Conservation (phyloP, 306 rosid genomes). For the Vachellia collinsii region DNA sequence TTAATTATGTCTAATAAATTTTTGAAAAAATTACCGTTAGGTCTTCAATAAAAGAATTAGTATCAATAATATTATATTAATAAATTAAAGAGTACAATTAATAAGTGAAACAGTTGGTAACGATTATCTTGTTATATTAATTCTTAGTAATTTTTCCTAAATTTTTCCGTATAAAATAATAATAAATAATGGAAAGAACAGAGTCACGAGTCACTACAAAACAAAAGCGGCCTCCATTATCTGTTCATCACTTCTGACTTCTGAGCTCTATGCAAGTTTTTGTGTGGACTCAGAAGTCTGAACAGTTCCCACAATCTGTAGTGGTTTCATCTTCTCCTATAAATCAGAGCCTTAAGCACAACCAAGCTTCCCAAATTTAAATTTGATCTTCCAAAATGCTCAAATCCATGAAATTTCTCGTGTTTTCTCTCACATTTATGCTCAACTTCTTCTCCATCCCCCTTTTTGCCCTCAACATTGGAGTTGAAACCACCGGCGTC, state of each 20-base stretch:
- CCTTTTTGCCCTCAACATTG: constrained; percentile 54
- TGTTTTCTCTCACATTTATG: constrained; percentile 9
- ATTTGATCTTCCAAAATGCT: constrained; percentile 33
- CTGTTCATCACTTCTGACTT: background rate
- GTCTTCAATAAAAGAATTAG: too few species aligned
- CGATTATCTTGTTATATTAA: too few species aligned
- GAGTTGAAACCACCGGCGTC: constrained; percentile 52
- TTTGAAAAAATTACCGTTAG: too few species aligned
- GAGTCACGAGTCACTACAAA: constrained; percentile 34
- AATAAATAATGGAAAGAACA: background rate
- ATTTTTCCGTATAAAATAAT: background rate
- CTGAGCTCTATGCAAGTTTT: background rate
- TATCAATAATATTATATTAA: too few species aligned
- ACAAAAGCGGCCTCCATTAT: constrained; percentile 1
- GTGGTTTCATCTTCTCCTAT: background rate
- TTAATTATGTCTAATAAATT: too few species aligned
- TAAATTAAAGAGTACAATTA: too few species aligned
- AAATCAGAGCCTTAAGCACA: constrained; percentile 23
- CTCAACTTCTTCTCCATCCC: constrained; percentile 19
- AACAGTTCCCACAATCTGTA: background rate
- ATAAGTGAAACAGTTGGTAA: too few species aligned
- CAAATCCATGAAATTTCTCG: constrained; percentile 24
- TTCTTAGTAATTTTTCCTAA: too few species aligned
- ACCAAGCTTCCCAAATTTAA: background rate
- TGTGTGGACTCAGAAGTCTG: background rate